phyloP scores from a whole-genome alignment of 2,329 filamentous ascomycete species.

The Exserohilum rostratum region DNA sequence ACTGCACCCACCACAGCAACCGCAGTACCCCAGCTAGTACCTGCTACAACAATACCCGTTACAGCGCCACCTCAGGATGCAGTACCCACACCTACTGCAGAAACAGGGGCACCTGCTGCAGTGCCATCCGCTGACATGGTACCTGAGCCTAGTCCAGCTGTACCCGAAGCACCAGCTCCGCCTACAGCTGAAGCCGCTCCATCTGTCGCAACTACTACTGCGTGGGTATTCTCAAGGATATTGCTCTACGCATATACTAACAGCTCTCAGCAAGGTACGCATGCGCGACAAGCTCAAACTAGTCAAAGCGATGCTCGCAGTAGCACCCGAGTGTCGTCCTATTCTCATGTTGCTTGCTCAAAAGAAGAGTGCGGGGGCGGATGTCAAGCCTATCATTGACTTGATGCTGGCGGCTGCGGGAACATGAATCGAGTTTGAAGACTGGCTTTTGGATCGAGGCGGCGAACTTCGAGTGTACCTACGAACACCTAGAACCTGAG shows the following conservation, averaged over 20 bases:
- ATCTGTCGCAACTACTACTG: constrained; percentile 7
- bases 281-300: constrained; percentile 16
- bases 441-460: constrained; percentile 7
- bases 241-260: background rate
- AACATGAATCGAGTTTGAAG: constrained; percentile 8
- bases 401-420: constrained; percentile 11
- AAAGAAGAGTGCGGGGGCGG: constrained; percentile 31
- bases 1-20: background rate
- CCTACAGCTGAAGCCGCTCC: constrained; percentile 9
- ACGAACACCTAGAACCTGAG: background rate
- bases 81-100: background rate
- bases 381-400: constrained; percentile 27
- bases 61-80: background rate
- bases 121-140: background rate
- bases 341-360: constrained; percentile 26
- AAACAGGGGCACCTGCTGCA: background rate
- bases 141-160: constrained; percentile 1
- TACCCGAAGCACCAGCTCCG: background rate
- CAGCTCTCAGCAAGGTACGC: background rate
- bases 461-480: constrained; percentile 8
- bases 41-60: background rate
- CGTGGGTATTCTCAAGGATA: background rate
- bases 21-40: background rate
- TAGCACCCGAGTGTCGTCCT: constrained; percentile 15
- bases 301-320: constrained; percentile 7